A percentile compares a stretch with the other conserved stretches of the same genome.
Evolutionary conservation across 306 rosid species (phyloP).

Genomic region (Lotus japonicus): DNA sequence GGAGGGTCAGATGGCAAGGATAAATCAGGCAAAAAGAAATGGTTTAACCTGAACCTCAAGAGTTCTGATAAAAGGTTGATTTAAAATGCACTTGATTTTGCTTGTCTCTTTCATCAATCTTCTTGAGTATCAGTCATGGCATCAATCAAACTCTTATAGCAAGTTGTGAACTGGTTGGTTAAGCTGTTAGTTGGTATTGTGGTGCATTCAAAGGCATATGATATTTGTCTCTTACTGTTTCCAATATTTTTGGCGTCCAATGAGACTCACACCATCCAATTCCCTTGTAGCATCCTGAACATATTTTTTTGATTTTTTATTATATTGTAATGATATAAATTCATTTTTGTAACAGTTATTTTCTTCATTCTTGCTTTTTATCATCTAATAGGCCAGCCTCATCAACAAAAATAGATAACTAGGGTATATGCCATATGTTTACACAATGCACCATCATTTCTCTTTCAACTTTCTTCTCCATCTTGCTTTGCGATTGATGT

Average conservation of each 20-base stretch:
- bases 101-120: constrained; percentile 13
- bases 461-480: not conserved
- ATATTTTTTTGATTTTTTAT: constrained; percentile 9
- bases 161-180: constrained; percentile 28
- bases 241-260: constrained; percentile 26
- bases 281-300: constrained; percentile 29
- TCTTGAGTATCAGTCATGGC: constrained; percentile 22
- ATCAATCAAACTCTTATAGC: not conserved
- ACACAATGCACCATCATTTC: not conserved
- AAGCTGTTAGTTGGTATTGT: constrained; percentile 34
- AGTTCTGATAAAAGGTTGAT: constrained; percentile 54
- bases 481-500: not conserved
- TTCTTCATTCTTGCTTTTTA: not conserved
- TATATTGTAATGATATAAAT: constrained; percentile 28
- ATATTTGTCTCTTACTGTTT: constrained; percentile 26
- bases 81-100: constrained; percentile 24
- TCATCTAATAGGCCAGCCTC: not conserved
- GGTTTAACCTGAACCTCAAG: constrained; percentile 81
- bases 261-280: constrained; percentile 18
- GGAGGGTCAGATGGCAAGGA: constrained; percentile 89
- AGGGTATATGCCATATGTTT: not conserved
- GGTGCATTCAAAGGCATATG: constrained; percentile 33
- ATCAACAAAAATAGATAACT: not conserved
- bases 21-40: constrained; percentile 80
- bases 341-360: constrained; percentile 24